phyloP scores from a whole-genome alignment of 2,329 filamentous ascomycete species.

The Cladophialophora yegresii region DNA sequence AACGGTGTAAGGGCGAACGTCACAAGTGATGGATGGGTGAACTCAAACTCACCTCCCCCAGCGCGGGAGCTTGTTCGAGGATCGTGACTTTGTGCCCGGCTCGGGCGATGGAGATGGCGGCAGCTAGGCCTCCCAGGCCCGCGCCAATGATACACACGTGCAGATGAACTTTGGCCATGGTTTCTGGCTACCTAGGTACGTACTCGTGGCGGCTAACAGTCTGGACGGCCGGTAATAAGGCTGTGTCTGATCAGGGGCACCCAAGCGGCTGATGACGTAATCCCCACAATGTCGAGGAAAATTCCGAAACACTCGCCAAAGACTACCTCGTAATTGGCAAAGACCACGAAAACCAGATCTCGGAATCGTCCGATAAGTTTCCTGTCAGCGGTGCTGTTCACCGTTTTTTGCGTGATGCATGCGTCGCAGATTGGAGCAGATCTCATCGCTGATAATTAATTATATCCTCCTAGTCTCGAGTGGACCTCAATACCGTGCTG shows the following conservation, averaged over 20 bases:
- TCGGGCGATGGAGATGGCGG: conserved; percentile 45
- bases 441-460: neutral
- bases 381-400: neutral
- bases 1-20: neutral
- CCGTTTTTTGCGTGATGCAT: neutral
- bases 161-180: conserved; percentile 17
- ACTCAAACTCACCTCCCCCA: conserved; percentile 42
- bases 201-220: too few species aligned
- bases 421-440: neutral
- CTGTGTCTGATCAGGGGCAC: neutral
- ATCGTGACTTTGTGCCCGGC: conserved; percentile 46
- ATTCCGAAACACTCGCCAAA: neutral
- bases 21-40: too few species aligned
- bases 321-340: neutral
- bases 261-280: neutral
- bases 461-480: neutral
- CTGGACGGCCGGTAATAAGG: neutral
- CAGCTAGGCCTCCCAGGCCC: conserved; percentile 49
- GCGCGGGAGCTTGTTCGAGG: conserved; percentile 45
- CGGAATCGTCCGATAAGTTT: neutral
- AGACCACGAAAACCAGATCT: neutral
- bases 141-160: conserved; percentile 44
- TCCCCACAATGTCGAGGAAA: neutral
- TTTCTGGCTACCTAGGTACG: too few species aligned
- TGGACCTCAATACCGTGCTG: neutral